Evolutionary conservation across 179 eudicot species (phyloP), one percentile per base, ranked within the genome.

Genomic region (Drosera spatulata): DNA sequence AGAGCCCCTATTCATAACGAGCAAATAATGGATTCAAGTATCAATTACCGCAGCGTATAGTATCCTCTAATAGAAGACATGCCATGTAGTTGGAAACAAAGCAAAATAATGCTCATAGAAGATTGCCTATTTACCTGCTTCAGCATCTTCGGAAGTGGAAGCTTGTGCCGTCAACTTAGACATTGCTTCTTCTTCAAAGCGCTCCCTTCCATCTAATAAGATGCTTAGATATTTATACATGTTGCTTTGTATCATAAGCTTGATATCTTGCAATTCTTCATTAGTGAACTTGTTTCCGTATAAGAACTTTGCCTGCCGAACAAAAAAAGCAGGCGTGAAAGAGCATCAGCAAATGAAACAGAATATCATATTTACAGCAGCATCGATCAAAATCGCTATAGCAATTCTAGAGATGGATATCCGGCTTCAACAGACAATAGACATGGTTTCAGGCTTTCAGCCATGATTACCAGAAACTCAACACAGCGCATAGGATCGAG

Each of bases 201-300:
- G 93, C 63, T 93, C 99, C 49, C 97, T 78, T 55, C 90, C 99
- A 77, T 93, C 99, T 51, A 93, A 86, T 69, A 93, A 71, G 71
- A 89, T 79, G 75, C 97, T 89, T 22, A 93, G 82, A 76, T 93
- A 93, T 69, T 69, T 89, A 70, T 93, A 93, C 75, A 89, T 78
- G 75, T 86, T 89, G 81, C 99, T 93, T 64, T 93, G 99, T 44
- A 93, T 85, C 99, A 93, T 93, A 63, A 83, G 86, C 75, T 93
- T 93, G 64, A 93, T 93, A 59, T 85, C 86, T 71, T 82, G 95
- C 56, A 84, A 79, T 67, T 89, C 99, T 67, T 86, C 96, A 15
- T 69, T 60, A 58, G 77, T 82, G 73, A 93, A 93, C 60, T 75
- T 80, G 79, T 78, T 83, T 60, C 95, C 99, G 40, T 93, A 89